Conservation (phyloP, 202 grass and related monocot species). For the Saccharum hybrid region DNA sequence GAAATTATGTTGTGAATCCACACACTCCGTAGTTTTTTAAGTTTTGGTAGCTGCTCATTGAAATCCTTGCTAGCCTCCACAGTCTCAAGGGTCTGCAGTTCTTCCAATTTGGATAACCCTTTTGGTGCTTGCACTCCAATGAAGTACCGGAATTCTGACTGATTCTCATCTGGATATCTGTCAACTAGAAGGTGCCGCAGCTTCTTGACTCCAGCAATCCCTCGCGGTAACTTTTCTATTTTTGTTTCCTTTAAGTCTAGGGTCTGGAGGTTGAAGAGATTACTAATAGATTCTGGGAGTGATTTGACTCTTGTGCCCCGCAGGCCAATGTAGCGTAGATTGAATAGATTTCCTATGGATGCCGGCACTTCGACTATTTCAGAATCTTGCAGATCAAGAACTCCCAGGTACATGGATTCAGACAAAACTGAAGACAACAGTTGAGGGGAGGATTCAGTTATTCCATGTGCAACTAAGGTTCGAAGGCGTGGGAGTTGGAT, state of each 20-base stretch:
- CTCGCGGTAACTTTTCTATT: constrained; percentile 17
- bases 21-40: constrained; percentile 41
- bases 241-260: constrained; percentile 33
- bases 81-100: constrained; percentile 47
- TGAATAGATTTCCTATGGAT: constrained; percentile 31
- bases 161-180: constrained; percentile 7
- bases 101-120: constrained; percentile 34
- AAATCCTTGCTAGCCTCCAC: constrained; percentile 32
- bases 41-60: constrained; percentile 14
- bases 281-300: constrained; percentile 19
- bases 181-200: constrained; percentile 18
- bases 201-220: constrained; percentile 1
- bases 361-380: constrained; percentile 23
- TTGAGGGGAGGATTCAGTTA: not conserved
- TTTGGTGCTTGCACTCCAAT: constrained; percentile 33
- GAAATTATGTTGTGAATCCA: constrained; percentile 3
- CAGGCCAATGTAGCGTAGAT: constrained; percentile 42
- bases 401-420: constrained; percentile 46
- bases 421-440: constrained; percentile 22
- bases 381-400: constrained; percentile 37
- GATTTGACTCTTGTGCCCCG: constrained; percentile 1
- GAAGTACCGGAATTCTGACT: not conserved
- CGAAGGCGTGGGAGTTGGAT: constrained; percentile 27
- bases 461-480: constrained; percentile 37
- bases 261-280: constrained; percentile 28